phyloP scores from a whole-genome alignment of 805 yeast genomes.

The Hanseniaspora mollemarum region DNA sequence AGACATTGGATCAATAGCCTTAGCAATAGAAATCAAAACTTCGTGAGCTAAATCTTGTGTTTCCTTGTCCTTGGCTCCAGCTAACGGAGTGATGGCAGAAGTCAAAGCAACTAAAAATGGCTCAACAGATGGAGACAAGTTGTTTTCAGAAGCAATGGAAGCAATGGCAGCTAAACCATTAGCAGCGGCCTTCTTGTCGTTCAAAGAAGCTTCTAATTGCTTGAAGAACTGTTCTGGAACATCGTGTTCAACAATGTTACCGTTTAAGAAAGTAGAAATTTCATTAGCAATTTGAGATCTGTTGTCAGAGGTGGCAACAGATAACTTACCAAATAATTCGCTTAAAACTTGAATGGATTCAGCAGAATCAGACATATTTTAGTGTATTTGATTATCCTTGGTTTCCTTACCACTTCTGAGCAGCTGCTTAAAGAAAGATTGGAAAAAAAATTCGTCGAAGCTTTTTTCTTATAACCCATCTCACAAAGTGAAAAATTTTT shows the following conservation, averaged over 20 bases:
- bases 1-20: conserved; percentile 82
- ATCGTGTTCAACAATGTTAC: conserved; percentile 96
- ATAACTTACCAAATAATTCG: conserved; percentile 84
- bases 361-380: conserved; percentile 37
- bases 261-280: conserved; percentile 87
- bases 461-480: conserved; percentile 15
- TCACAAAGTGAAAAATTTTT: conserved; percentile 2
- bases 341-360: conserved; percentile 62
- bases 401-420: neutral
- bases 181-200: conserved; percentile 68
- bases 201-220: conserved; percentile 62
- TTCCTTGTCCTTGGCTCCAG: conserved; percentile 84
- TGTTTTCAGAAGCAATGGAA: conserved; percentile 72
- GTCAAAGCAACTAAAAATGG: conserved; percentile 80
- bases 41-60: conserved; percentile 60
- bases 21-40: conserved; percentile 67
- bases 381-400: conserved; percentile 17
- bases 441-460: conserved; percentile 14
- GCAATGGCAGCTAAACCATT: conserved; percentile 75
- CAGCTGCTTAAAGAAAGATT: neutral
- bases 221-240: conserved; percentile 82
- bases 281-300: conserved; percentile 77
- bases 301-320: conserved; percentile 77
- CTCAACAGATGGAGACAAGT: conserved; percentile 84
- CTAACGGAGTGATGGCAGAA: conserved; percentile 55